These are phyloP conservation scores for Lepidium aucheri DNA, from an alignment of 345 rosid species.

Conservation along the genomic window DNA sequence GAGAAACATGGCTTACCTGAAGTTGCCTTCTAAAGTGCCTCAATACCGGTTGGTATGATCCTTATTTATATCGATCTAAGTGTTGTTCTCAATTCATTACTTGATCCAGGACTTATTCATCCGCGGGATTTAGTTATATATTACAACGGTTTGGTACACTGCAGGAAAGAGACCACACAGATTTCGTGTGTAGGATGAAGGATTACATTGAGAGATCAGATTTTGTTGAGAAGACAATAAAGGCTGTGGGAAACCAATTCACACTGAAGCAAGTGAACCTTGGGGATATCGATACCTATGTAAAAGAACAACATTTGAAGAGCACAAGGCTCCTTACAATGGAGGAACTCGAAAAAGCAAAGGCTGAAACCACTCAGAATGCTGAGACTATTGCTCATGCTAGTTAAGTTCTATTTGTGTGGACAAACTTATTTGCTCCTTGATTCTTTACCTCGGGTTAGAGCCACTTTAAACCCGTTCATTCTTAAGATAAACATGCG, in stretches of 20 bases:
- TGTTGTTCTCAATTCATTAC: background rate
- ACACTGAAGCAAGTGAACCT: conserved; percentile 10
- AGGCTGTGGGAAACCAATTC: conserved; percentile 36
- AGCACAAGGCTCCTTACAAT: conserved; percentile 17
- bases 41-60: conserved; percentile 50
- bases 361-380: background rate
- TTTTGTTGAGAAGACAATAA: conserved; percentile 49
- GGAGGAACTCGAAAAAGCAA: conserved; percentile 15
- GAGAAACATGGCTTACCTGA: conserved; percentile 71
- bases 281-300: background rate
- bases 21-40: conserved; percentile 56
- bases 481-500: background rate
- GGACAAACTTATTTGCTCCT: background rate
- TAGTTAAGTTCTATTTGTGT: background rate
- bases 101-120: background rate
- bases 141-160: background rate
- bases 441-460: background rate
- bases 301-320: background rate
- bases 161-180: conserved; percentile 64
- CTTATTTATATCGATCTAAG: background rate
- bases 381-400: background rate
- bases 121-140: background rate
- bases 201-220: conserved; percentile 51
- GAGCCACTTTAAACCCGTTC: background rate
- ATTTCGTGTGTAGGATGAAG: conserved; percentile 60